These are phyloP conservation scores for Globisporangium carolinianum DNA, from an alignment of 352 stramenopile species.

Conservation along the genomic window DNA sequence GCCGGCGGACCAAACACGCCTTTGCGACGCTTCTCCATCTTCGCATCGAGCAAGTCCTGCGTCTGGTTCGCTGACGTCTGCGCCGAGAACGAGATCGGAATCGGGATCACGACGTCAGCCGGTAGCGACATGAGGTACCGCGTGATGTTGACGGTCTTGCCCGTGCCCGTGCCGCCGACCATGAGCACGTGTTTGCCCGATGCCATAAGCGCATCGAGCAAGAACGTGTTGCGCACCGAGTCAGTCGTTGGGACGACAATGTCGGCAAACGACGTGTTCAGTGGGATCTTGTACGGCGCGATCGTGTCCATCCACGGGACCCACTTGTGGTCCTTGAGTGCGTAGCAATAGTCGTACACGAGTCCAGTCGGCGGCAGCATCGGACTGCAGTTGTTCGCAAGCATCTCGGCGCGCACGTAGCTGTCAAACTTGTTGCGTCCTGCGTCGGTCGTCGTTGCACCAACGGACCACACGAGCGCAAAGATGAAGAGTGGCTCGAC, in stretches of 20 bases:
- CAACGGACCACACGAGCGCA: slow-evolving; percentile 89
- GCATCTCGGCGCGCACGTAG: slow-evolving; percentile 84
- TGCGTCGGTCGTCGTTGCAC: slow-evolving; percentile 85
- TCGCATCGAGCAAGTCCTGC: slow-evolving; percentile 88
- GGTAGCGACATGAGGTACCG: slow-evolving; percentile 83
- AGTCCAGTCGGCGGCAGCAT: slow-evolving; percentile 50
- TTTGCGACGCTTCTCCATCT: slow-evolving; percentile 91
- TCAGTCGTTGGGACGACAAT: slow-evolving; percentile 93
- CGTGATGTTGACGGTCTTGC: slow-evolving; percentile 93
- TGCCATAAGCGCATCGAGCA: slow-evolving; percentile 83
- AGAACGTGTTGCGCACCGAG: slow-evolving; percentile 90
- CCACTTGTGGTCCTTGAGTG: slow-evolving; percentile 87
- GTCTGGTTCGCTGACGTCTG: slow-evolving; percentile 92
- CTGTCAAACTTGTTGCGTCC: slow-evolving; percentile 85
- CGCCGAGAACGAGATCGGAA: slow-evolving; percentile 89
- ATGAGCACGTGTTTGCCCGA: slow-evolving; percentile 91
- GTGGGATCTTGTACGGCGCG: slow-evolving; percentile 62
- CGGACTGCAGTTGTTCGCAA: slow-evolving; percentile 49
- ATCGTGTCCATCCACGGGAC: slow-evolving; percentile 93
- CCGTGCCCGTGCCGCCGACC: slow-evolving; percentile 91
- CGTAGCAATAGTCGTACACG: slow-evolving; percentile 91
- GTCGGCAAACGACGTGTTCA: slow-evolving; percentile 78
- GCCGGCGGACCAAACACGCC: slow-evolving; percentile 88
- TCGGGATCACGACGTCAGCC: slow-evolving; percentile 84
- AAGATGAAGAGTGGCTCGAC: slow-evolving; percentile 90